Conservation (phyloP, 2,329 filamentous ascomycete genomes). For the Fusarium sp. region DNA sequence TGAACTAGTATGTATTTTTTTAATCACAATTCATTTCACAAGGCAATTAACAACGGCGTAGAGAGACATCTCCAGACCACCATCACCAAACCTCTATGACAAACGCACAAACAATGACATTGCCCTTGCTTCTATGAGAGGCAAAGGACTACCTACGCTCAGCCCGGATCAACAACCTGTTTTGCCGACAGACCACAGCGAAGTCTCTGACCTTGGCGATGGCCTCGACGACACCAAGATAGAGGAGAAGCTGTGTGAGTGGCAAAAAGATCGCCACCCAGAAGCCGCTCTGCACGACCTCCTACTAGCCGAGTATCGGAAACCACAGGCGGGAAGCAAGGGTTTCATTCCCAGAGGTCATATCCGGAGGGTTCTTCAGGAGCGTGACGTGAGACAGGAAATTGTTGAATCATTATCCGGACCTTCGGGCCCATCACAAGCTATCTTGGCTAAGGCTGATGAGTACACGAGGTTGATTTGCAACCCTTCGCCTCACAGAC, state of each 20-base stretch:
- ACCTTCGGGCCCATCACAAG: neutral
- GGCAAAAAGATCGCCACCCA: neutral
- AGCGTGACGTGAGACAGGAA: neutral
- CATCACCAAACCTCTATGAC: neutral
- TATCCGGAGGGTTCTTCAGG: neutral
- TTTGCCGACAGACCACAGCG: neutral
- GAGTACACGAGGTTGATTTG: neutral
- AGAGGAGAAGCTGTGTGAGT: neutral
- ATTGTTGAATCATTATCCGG: neutral
- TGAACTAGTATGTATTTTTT: neutral
- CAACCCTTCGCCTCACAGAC: neutral
- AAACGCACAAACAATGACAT: neutral
- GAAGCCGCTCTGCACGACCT: conserved; percentile 2
- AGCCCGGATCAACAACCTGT: neutral
- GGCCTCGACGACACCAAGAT: neutral
- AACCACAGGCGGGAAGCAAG: neutral
- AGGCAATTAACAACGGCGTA: neutral
- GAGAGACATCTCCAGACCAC: neutral
- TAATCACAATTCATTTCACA: neutral
- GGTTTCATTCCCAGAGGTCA: conserved; percentile 10
- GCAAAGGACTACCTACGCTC: neutral
- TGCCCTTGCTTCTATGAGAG: neutral
- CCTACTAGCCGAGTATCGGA: conserved; percentile 6
- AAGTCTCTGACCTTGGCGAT: conserved; percentile 1
- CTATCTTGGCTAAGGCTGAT: neutral